Evolutionary conservation across 2,329 filamentous ascomycete species (phyloP), one percentile per base, ranked within the genome.

Genomic region (Pseudocercospora vitis): DNA sequence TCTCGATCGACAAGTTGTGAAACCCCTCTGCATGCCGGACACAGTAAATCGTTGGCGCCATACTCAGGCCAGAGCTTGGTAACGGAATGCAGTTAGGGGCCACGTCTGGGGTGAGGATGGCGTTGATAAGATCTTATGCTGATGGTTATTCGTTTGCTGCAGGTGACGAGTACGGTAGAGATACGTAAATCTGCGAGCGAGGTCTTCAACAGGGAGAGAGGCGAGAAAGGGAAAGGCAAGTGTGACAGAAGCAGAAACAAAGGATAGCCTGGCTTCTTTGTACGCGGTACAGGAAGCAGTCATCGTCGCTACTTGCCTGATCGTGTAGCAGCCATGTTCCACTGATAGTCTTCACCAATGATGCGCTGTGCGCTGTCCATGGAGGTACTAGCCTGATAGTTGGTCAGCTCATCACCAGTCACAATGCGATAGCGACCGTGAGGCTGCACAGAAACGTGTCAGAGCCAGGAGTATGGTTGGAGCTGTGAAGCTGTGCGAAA

Each of bases 11-110:
- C 66, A 94, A 81, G 71, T 96, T 96, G 79, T 96, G 91, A 68
- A 82, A 83, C 73, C 89, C 91, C 69, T 78, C 72, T 9, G 85
- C 87, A 70, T 90, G 87, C 71, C 87, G 86, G 64, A 90, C 81
- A 61, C 87, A 77, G 70, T 88, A 82, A 60, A 88, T 75, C 14
- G 44, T 57, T 11, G 68, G 68, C 11, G 70, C 54, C 71, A 73
- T 73, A n/a, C 11, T 28, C 16, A 3, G 12, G 14, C 11, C 19
- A 21, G 42, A 28, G n/a, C 23, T 31, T 21, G 37, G 24, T 21
- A 6, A 12, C 2, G n/a, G n/a, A n/a, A n/a, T n/a, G n/a, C n/a
- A n/a, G n/a, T n/a, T n/a, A n/a, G n/a, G n/a, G n/a, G n/a, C n/a
- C n/a, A n/a, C n/a, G n/a, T n/a, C n/a, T n/a, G n/a, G n/a, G n/a